Evolutionary conservation across 768 basidiomycete species (phyloP).

Genomic region (Galerina sulciceps): DNA sequence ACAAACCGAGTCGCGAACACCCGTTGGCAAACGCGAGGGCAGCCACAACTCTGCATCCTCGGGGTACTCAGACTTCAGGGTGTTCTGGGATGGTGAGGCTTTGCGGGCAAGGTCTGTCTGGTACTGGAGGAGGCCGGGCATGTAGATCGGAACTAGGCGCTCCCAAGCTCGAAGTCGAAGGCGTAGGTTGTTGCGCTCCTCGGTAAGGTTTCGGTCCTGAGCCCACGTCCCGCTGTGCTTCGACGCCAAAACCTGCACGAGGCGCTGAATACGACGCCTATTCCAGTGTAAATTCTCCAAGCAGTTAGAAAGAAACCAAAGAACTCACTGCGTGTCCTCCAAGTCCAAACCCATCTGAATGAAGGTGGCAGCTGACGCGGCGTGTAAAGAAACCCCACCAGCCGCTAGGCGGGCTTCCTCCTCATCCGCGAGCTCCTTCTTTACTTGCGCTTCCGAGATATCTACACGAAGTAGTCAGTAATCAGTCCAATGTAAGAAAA

Average conservation of each 20-base stretch:
- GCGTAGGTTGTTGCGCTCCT: background rate
- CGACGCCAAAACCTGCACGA: background rate
- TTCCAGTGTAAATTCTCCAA: background rate
- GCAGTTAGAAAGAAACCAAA: background rate
- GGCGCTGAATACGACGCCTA: slow-evolving; percentile 5
- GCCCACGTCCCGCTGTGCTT: background rate
- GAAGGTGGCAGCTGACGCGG: background rate
- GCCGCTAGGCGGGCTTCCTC: background rate
- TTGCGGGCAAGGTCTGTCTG: background rate
- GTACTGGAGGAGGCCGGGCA: slow-evolving; percentile 15
- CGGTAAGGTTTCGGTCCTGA: background rate
- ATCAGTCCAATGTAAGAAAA: background rate
- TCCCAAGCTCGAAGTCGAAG: slow-evolving; percentile 5
- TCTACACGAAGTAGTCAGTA: background rate
- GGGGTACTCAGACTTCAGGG: background rate
- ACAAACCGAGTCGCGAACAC: background rate
- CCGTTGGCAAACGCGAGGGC: slow-evolving; percentile 3
- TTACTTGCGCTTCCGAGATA: background rate
- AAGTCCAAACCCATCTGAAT: slow-evolving; percentile 5
- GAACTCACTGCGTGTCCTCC: slow-evolving; percentile 17
- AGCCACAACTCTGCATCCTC: slow-evolving; percentile 11
- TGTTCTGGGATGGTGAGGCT: background rate
- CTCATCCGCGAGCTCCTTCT: background rate
- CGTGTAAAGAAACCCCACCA: background rate
- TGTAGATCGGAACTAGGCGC: slow-evolving; percentile 11